Evolutionary conservation across 345 rosid genomes (phyloP), one percentile per base, ranked within the genome.

Genomic region (Nasturtium officinale): DNA sequence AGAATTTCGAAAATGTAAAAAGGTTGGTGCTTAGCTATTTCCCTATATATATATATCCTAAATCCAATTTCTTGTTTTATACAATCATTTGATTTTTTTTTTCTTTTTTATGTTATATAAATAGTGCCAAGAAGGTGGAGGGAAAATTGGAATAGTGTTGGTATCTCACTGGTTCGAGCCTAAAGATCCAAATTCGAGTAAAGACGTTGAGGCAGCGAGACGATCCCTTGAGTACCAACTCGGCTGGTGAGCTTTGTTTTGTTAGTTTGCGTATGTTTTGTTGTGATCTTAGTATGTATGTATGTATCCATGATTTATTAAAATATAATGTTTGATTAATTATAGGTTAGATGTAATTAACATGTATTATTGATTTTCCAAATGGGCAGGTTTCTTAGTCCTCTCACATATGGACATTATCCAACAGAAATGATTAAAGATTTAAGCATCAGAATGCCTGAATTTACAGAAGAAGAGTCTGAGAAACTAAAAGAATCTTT

Each of bases 111-210:
- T 67, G 26, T 16, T 55, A 57, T 8, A 56, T 46, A 60, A n/a
- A 15, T 35, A 76, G 79, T 76, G 79, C 26, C 37, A 58, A 75
- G 54, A 66, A 10, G 10, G 1, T 11, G 75, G 75, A 18, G 80
- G 76, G 6, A 77, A 77, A 15, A 64, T 77, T 71, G 80, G 80
- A 33, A 77, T 77, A 35, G 76, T 71, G 38, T 48, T 71, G 61
- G 67, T 77, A 25, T 56, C 80, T 37, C 80, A 77, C 42, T 77
- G 80, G 80, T 77, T 56, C 35, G 72, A 70, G 65, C 77, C 80
- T 47, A 1, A 71, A 65, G 52, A 76, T 62, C 72, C 62, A 6
- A 65, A 65, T 3, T 70, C 62, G 11, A 23, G 23, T 15, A 20
- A 64, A 45, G 76, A 71, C 20, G 26, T 38, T 3, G 47, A 55